Evolutionary conservation across 768 basidiomycete species (phyloP), one percentile per base, ranked within the genome.

Genomic region (Leccinum aurantiacum): DNA sequence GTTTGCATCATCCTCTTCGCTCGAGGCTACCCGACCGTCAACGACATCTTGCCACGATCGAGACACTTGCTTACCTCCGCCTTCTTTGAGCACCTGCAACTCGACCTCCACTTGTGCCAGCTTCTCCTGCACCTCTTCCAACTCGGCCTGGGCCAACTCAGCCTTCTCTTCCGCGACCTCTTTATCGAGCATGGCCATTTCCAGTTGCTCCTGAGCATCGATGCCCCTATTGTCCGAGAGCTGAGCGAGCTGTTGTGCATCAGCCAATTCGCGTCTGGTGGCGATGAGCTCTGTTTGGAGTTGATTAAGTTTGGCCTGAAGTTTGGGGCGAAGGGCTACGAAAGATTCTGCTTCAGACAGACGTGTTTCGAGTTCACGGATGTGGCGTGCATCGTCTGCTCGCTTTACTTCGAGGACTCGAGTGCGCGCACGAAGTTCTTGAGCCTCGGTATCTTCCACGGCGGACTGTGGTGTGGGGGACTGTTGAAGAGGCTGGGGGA

Each of bases 141-240:
- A 68, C 69, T 95, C 93, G 0, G 80, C 74, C 70, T 93, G 88
- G 0, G 88, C 88, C 2, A 84, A 70, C 73, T 98, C 96, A 0
- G 91, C 88, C 60, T 86, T 85, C 73, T 98, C 96, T 70, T 98
- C 97, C 0, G 96, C 95, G 41, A 98, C 87, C 72, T 99, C 97
- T 75, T 93, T 94, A 71, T 99, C 97, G 65, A 99, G 76, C 82
- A 91, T 91, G 3, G 87, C 82, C 89, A 98, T 94, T 77, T 99
- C 97, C 41, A 98, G 76, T 69, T 95, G 92, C 59, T 98, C 96
- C 55, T 90, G 85, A 1, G 89, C 72, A 71, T 98, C 96, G 3
- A 87, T 75, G 1, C 91, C 78, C 24, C 90, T 81, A 15, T 76
- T 77, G 63, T 95, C 91, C 0, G 87, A 78, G 35, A 93, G 77